Base-by-base conservation (phyloP, 768 basidiomycete species). In the Phlegmacium glaucopus region DNA sequence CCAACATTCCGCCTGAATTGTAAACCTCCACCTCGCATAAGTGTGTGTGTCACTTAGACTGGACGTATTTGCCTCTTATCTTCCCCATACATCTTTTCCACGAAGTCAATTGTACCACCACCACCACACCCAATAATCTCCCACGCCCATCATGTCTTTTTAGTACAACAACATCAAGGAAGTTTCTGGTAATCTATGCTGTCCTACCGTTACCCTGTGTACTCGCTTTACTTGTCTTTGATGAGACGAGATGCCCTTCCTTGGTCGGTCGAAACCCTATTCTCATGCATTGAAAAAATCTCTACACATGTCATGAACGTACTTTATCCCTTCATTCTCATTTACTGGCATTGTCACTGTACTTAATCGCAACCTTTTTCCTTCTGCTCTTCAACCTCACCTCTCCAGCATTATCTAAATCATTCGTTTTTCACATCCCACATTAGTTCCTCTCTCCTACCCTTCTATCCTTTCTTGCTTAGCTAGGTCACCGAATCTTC, bases 1-100 rank as follows among this genome's bases (percentile, higher is more conserved):
- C 85, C 61, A 72, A 71, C 63, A 80, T 88, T 52, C 74, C 85
- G 34, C 72, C 79, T 50, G 87, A 90, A 71, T 70, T 83, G 68
- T 90, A 75, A 74, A 45, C 22, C 37, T 43, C 39, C 32, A 42
- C 37, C 45, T 36, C 29, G 42, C 42, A 42, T 42, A 34, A 39
- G 26, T 32, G 18, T 41, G 26, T 32, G 18, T 41, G 44, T 55
- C 50, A 18, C 45, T 22, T 55, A 60, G 55, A 56, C 45, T 45
- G 52, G 51, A 54, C 47, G 41, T 58, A 55, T 57, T 59, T 58
- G 50, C 44, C 50, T 51, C 42, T 46, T 50, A 55, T 59, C 61
- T 55, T 48, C 55, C 45, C 57, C 45, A 49, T 56, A 55, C 54
- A 57, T 60, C 47, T 60, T 53, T 52, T 47, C 35, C 49, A 45